Conservation (phyloP, 1,284 basidiomycete species). For the Xerocomus amazonicus region DNA sequence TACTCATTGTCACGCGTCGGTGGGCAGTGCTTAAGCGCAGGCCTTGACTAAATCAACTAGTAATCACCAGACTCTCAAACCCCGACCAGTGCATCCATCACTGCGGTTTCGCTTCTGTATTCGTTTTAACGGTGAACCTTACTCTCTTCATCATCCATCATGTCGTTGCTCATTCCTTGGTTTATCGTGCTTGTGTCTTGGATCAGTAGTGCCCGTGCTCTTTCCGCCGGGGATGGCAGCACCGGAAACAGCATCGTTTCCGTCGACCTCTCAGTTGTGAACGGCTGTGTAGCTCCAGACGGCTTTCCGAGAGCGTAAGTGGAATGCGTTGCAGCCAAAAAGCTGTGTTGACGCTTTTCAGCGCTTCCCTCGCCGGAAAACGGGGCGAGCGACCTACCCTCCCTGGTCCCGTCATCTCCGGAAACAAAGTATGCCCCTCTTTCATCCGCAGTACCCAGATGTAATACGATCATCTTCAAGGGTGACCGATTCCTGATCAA, state of each 20-base stretch:
- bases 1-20: too few relatives aligned
- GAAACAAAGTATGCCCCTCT: constrained; percentile 8
- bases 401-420: constrained; percentile 15
- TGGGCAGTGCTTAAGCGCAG: too few relatives aligned
- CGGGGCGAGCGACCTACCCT: constrained; percentile 6
- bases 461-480: neutral
- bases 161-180: neutral
- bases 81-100: neutral
- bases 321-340: neutral
- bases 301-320: constrained; percentile 16
- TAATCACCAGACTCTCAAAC: neutral
- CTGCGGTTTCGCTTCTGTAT: neutral
- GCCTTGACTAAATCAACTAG: neutral
- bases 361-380: constrained; percentile 11
- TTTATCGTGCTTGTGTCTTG: neutral
- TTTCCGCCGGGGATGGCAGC: neutral
- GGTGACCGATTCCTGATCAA: constrained; percentile 18
- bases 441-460: neutral
- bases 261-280: constrained; percentile 4
- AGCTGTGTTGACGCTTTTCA: neutral
- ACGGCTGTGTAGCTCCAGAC: constrained; percentile 12
- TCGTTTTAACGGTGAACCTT: neutral
- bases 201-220: neutral
- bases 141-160: neutral
- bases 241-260: neutral